These are phyloP conservation scores for Raddia guianensis DNA, from an alignment of 176 grass and related monocot species.

Conservation along the genomic window DNA sequence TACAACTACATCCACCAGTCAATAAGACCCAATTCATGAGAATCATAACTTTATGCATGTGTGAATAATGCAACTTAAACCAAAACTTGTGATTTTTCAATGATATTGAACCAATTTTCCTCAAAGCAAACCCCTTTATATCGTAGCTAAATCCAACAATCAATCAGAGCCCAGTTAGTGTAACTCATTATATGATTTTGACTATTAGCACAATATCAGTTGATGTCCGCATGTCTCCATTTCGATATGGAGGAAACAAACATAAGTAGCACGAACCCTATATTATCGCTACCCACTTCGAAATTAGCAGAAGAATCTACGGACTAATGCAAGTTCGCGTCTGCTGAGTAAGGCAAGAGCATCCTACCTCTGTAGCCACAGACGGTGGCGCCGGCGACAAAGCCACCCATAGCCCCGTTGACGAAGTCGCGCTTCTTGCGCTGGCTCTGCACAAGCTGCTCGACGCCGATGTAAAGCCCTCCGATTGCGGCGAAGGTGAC, in stretches of 20 bases:
- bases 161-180: not conserved
- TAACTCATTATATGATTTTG: not conserved
- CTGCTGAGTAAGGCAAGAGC: not conserved
- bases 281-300: not conserved
- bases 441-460: constrained; percentile 84
- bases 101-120: too few species aligned
- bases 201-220: not conserved
- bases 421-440: constrained; percentile 87
- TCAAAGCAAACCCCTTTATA: not conserved
- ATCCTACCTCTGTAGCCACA: constrained; percentile 82
- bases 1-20: not conserved
- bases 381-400: constrained; percentile 83
- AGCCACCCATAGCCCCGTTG: constrained; percentile 83
- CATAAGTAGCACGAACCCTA: not conserved
- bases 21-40: not conserved
- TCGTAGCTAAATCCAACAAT: not conserved
- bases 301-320: not conserved
- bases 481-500: constrained; percentile 87
- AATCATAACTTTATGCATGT: not conserved
- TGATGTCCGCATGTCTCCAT: not conserved
- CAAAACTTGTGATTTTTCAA: too few species aligned
- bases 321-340: not conserved
- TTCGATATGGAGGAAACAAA: not conserved
- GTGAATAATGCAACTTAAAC: too few species aligned
- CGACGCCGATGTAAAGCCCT: constrained; percentile 87